Conservation (phyloP, 495 filamentous ascomycete species). For the Halenospora varia region DNA sequence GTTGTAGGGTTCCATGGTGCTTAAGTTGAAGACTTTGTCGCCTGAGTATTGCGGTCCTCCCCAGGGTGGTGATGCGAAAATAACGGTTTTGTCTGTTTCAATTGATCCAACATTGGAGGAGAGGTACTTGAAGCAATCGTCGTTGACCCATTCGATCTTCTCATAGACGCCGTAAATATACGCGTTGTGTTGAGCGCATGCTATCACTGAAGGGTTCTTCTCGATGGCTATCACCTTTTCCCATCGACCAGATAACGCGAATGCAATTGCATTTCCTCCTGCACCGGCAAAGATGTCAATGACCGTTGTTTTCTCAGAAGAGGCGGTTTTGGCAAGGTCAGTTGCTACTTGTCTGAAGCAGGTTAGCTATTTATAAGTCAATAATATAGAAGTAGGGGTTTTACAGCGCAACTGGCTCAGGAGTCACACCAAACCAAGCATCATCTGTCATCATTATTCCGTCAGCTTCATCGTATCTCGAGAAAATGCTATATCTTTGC, state of each 20-base stretch:
- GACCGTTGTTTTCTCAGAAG: conserved; percentile 49
- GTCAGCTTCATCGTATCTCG: conserved; percentile 59
- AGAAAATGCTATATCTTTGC: conserved; percentile 82
- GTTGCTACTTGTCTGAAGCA: conserved; percentile 66
- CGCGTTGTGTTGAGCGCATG: conserved; percentile 91
- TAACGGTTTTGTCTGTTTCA: conserved; percentile 31
- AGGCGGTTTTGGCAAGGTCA: conserved; percentile 52
- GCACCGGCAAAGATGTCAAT: conserved; percentile 90
- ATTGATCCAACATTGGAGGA: conserved; percentile 7
- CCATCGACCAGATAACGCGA: conserved; percentile 75
- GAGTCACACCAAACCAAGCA: conserved; percentile 95
- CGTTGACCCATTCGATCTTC: conserved; percentile 78
- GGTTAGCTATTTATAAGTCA: conserved; percentile 6
- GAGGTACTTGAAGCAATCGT: conserved; percentile 68
- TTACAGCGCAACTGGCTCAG: conserved; percentile 83
- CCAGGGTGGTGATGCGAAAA: conserved; percentile 95
- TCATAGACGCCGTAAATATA: conserved; percentile 76
- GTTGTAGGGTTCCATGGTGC: conserved; percentile 82
- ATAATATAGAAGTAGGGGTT: conserved; percentile 15
- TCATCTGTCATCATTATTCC: conserved; percentile 87
- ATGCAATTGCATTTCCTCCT: conserved; percentile 93
- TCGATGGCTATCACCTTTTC: conserved; percentile 83
- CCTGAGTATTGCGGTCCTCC: conserved; percentile 81
- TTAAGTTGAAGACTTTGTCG: conserved; percentile 78
- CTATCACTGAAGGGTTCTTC: conserved; percentile 67